phyloP scores from a whole-genome alignment of 163 green algal species.

The Scenedesmus sp. region DNA sequence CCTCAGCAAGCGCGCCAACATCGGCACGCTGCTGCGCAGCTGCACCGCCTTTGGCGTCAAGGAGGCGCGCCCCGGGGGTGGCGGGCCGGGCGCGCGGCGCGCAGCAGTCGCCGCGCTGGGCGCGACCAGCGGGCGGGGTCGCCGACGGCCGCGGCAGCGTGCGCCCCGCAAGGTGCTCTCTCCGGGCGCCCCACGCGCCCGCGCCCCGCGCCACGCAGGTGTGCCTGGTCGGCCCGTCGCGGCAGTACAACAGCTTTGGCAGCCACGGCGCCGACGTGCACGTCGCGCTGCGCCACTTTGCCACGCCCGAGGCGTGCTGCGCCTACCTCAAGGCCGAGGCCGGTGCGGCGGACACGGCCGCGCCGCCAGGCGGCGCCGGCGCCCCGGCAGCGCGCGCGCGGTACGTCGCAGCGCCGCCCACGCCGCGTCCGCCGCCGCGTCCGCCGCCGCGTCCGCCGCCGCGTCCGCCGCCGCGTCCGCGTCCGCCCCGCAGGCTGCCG shows the following conservation, averaged over 20 bases:
- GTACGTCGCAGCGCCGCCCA: no score
- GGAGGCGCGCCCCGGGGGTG: no score
- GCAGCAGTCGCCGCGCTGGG: neutral
- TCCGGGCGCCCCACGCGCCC: neutral
- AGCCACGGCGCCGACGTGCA: slow-evolving; percentile 75
- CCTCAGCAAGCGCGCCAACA: slow-evolving; percentile 84
- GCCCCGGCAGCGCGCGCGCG: no score
- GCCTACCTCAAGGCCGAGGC: slow-evolving; percentile 55
- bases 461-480: no score
- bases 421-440: no score
- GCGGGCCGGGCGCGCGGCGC: no score
- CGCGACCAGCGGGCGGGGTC: neutral
- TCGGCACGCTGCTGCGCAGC: slow-evolving; percentile 77
- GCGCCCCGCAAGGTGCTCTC: no score
- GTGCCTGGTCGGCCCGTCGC: slow-evolving; percentile 83
- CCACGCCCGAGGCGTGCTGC: slow-evolving; percentile 71
- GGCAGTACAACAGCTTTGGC: slow-evolving; percentile 88
- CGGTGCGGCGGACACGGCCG: no score
- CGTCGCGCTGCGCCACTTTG: slow-evolving; percentile 76
- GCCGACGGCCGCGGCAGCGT: neutral
- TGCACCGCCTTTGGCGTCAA: slow-evolving; percentile 82
- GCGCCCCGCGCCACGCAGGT: slow-evolving; percentile 56
- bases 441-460: no score
- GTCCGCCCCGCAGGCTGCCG: slow-evolving; percentile 69
- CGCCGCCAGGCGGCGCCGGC: no score